A percentile compares a stretch with the other conserved stretches of the same genome.
Conservation (phyloP, 2,329 filamentous ascomycete species). For the Ophiocordyceps sinensis region DNA sequence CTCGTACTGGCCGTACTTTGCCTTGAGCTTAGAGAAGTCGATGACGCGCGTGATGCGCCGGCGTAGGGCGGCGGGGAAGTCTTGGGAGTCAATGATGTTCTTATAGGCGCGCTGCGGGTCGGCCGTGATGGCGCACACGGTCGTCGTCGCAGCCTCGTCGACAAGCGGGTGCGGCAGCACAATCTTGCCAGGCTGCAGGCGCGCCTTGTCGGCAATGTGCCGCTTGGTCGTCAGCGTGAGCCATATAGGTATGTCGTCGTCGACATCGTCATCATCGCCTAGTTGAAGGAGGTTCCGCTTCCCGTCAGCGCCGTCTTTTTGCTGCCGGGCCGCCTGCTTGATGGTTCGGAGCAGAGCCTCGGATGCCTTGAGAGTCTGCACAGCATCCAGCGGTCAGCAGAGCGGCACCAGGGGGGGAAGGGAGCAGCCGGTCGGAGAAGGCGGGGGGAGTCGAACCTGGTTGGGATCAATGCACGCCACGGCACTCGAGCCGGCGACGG, state of each 20-base stretch:
- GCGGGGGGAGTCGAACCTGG: conserved; percentile 15
- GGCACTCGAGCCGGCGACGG: conserved; percentile 15
- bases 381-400: background rate
- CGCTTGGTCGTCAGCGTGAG: conserved; percentile 50
- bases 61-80: conserved; percentile 53
- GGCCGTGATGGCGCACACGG: conserved; percentile 77
- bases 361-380: conserved; percentile 45
- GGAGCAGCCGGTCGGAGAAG: background rate
- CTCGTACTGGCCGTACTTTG: conserved; percentile 83
- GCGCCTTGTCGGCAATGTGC: conserved; percentile 56
- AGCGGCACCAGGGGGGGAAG: too few species aligned
- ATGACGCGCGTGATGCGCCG: conserved; percentile 63
- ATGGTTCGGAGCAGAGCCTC: conserved; percentile 48
- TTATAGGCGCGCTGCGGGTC: conserved; percentile 77
- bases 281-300: conserved; percentile 41
- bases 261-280: conserved; percentile 15
- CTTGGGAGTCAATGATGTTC: conserved; percentile 62
- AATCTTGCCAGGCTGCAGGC: conserved; percentile 76
- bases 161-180: conserved; percentile 63
- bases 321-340: conserved; percentile 37
- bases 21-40: conserved; percentile 62
- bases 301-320: conserved; percentile 21
- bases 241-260: conserved; percentile 41
- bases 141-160: conserved; percentile 39
- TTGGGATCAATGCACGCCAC: conserved; percentile 23